Conservation (phyloP, 2,329 filamentous ascomycete species). For the Aspergillus sp. region DNA sequence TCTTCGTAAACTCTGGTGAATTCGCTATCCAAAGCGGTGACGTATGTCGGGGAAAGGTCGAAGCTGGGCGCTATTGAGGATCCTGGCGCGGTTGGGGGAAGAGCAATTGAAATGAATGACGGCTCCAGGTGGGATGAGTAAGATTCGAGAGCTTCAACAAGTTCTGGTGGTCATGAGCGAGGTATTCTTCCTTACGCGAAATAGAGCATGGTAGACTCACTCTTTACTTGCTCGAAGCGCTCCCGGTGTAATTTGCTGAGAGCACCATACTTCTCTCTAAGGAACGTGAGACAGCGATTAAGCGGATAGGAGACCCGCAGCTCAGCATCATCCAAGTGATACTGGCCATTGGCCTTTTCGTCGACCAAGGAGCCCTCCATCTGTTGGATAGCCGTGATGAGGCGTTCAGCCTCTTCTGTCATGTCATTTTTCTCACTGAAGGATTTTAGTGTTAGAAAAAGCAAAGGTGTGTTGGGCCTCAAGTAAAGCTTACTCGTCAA, state of each 20-base stretch:
- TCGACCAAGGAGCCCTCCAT: constrained; percentile 91
- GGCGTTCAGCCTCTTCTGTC: constrained; percentile 80
- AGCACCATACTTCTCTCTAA: constrained; percentile 82
- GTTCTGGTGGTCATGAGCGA: constrained; percentile 55
- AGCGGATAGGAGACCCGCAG: constrained; percentile 79
- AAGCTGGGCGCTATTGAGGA: constrained; percentile 76
- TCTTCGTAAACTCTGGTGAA: constrained; percentile 96
- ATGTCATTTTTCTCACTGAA: constrained; percentile 78
- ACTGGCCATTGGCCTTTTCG: constrained; percentile 59
- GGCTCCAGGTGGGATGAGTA: constrained; percentile 94
- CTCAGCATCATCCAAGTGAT: constrained; percentile 61
- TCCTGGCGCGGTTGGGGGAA: constrained; percentile 76
- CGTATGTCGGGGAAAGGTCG: constrained; percentile 86
- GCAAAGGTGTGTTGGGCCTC: constrained; percentile 1
- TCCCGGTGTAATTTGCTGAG: constrained; percentile 81
- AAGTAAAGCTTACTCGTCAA: constrained; percentile 56
- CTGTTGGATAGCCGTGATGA: constrained; percentile 81
- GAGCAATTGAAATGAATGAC: constrained; percentile 75
- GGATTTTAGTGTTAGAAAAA: constrained; percentile 6
- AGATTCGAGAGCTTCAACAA: constrained; percentile 87
- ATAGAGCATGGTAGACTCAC: constrained; percentile 47
- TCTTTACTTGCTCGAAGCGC: constrained; percentile 92
- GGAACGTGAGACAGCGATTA: constrained; percentile 66
- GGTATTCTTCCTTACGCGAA: neutral
- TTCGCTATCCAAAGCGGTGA: constrained; percentile 79